A percentile compares a stretch with the other conserved stretches of the same genome.
Evolutionary conservation across 257 asterid species (phyloP).

Genomic region (Anisodus tanguticus): DNA sequence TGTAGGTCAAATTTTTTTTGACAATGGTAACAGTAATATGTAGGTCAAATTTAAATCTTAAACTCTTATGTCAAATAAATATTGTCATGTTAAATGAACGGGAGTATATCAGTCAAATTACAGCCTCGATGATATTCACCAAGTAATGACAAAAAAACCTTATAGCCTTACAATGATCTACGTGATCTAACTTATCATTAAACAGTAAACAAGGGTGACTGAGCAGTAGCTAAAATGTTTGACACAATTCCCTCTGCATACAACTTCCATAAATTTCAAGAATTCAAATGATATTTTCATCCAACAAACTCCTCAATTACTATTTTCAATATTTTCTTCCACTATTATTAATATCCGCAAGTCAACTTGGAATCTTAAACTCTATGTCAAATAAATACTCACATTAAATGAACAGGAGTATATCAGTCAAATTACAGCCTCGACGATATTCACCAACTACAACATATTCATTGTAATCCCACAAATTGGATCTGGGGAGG

Average conservation of each 20-base stretch:
- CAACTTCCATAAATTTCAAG: not conserved
- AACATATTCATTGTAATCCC: too few relatives aligned
- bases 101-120: not conserved
- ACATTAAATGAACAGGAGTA: not conserved
- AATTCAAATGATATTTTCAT: not conserved
- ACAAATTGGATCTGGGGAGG: too few relatives aligned
- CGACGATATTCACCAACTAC: not conserved
- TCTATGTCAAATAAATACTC: not conserved
- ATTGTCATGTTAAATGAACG: not conserved
- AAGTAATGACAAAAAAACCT: not conserved
- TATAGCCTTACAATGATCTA: too few relatives aligned
- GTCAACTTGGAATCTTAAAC: not conserved
- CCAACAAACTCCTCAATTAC: not conserved
- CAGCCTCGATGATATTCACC: not conserved
- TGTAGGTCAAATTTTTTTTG: not conserved
- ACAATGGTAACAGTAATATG: too few relatives aligned
- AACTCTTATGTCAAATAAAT: not conserved
- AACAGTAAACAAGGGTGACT: too few relatives aligned
- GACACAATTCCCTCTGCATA: not conserved
- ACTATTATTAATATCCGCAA: not conserved
- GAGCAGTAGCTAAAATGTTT: not conserved
- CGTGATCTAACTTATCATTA: too few relatives aligned
- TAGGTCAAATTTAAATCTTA: not conserved
- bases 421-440: not conserved
- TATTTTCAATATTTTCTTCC: not conserved